Evolutionary conservation across 192 early-diverging fungal genomes (phyloP).

Genomic region (Backusella liffmaniae): DNA sequence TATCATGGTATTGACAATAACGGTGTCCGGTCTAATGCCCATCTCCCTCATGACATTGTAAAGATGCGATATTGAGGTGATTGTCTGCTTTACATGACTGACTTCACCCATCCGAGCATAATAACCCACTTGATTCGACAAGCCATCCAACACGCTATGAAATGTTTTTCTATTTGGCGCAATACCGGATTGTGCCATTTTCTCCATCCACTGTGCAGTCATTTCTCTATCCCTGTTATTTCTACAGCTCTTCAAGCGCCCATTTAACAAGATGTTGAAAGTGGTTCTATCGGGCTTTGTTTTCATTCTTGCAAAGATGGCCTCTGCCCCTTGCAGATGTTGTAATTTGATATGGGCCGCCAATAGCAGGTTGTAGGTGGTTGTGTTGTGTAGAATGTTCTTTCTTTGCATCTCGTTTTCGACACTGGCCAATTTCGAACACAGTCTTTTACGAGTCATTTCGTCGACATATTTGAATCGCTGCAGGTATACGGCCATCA

Average conservation of each 20-base stretch:
- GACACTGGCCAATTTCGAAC: neutral
- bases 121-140: constrained; percentile 14
- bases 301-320: neutral
- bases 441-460: neutral
- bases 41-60: constrained; percentile 12
- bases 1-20: neutral
- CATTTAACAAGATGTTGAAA: constrained; percentile 18
- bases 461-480: constrained; percentile 11
- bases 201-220: constrained; percentile 23
- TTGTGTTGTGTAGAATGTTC: neutral
- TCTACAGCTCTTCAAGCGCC: neutral
- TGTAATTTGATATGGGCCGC: constrained; percentile 20
- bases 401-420: neutral
- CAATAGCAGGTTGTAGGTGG: constrained; percentile 7
- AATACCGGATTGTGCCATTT: constrained; percentile 11
- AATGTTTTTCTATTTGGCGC: constrained; percentile 19
- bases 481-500: constrained; percentile 12
- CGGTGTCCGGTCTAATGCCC: constrained; percentile 1
- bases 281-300: constrained; percentile 19
- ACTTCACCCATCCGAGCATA: neutral
- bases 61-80: neutral
- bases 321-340: constrained; percentile 10
- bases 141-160: constrained; percentile 7
- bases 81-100: neutral
- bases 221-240: neutral